Conservation (phyloP, 257 asterid species). For the Gentiana macrophylla region DNA sequence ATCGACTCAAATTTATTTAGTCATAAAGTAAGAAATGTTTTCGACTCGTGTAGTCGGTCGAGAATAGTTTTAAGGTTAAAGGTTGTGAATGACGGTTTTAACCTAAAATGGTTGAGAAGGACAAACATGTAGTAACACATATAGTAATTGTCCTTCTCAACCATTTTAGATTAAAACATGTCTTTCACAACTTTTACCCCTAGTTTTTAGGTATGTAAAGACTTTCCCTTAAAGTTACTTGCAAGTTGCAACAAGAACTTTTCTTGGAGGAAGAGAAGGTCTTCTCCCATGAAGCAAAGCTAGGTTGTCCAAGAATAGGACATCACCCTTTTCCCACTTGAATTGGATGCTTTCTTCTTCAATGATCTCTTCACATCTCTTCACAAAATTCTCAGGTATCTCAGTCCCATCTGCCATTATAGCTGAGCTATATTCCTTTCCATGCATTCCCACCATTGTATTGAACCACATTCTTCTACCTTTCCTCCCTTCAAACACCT, state of each 20-base stretch:
- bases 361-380: conserved; percentile 66
- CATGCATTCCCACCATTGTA: conserved; percentile 75
- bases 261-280: conserved; percentile 75
- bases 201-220: too few relatives aligned
- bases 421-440: conserved; percentile 79
- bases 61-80: too few relatives aligned
- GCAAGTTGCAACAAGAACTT: conserved; percentile 64
- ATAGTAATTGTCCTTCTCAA: too few relatives aligned
- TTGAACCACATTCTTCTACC: conserved; percentile 85
- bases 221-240: conserved; percentile 19
- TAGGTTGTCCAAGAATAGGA: conserved; percentile 55
- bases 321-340: conserved; percentile 82
- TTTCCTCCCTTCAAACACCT: conserved; percentile 65
- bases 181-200: too few relatives aligned
- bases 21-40: too few relatives aligned
- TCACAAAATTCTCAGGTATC: conserved; percentile 42
- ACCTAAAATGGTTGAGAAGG: too few relatives aligned
- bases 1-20: too few relatives aligned
- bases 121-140: too few relatives aligned
- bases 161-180: too few relatives aligned
- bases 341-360: conserved; percentile 90
- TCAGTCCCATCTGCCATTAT: conserved; percentile 66
- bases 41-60: too few relatives aligned
- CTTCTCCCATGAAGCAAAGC: conserved; percentile 76
- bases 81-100: too few relatives aligned